Evolutionary conservation across 2,329 filamentous ascomycete species (phyloP).

Genomic region (Calonectria crousiana): DNA sequence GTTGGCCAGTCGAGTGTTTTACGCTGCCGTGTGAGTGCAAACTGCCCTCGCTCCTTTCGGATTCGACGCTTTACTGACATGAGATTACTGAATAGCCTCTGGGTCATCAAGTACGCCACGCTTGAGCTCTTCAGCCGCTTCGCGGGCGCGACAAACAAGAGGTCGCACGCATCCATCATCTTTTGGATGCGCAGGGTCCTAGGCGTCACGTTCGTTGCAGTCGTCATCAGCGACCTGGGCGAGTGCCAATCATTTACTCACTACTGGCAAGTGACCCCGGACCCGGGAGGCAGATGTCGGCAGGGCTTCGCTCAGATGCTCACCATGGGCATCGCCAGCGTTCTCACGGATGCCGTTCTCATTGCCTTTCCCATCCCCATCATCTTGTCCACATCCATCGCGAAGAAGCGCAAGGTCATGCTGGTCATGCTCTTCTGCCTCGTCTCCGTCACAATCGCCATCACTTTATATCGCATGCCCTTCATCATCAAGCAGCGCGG

Average conservation of each 20-base stretch:
- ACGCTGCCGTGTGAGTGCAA: conserved; percentile 81
- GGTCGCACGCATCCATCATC: conserved; percentile 77
- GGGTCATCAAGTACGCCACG: conserved; percentile 89
- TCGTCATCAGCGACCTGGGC: conserved; percentile 81
- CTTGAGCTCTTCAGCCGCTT: conserved; percentile 90
- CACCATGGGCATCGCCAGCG: conserved; percentile 85
- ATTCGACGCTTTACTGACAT: not conserved
- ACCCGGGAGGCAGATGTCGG: conserved; percentile 85
- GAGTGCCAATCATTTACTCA: conserved; percentile 82
- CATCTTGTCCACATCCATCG: conserved; percentile 82
- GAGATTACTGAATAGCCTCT: conserved; percentile 69
- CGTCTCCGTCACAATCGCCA: conserved; percentile 79
- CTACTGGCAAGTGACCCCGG: conserved; percentile 83
- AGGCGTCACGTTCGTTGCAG: conserved; percentile 78
- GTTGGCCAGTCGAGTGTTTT: conserved; percentile 82
- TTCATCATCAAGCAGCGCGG: conserved; percentile 77
- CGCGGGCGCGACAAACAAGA: conserved; percentile 81
- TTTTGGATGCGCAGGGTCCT: conserved; percentile 79
- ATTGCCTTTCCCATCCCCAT: conserved; percentile 89
- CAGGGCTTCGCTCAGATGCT: conserved; percentile 86
- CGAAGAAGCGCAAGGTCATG: conserved; percentile 79
- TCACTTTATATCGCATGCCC: conserved; percentile 82
- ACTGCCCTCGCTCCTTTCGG: not conserved
- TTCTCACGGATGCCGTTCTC: conserved; percentile 86
- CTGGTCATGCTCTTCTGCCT: conserved; percentile 84